phyloP scores from a whole-genome alignment of 169 alveolate species.

The Babesia ovis region DNA sequence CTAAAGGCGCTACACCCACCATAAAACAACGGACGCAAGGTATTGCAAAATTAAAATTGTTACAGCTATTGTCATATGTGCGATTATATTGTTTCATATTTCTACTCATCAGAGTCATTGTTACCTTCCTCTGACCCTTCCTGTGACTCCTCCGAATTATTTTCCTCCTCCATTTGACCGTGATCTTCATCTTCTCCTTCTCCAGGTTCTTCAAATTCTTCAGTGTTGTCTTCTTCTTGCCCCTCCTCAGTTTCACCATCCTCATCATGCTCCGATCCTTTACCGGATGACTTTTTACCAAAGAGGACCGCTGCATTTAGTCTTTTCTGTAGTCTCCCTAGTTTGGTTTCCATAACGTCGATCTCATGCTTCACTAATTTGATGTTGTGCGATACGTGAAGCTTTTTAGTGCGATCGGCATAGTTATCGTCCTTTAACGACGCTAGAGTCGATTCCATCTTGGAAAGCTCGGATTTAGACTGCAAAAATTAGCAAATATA shows the following conservation, averaged over 20 bases:
- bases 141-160: neutral
- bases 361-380: conserved; percentile 58
- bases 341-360: conserved; percentile 43
- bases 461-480: conserved; percentile 9
- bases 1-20: neutral
- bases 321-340: conserved; percentile 43
- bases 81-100: neutral
- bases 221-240: conserved; percentile 10
- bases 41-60: neutral
- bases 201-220: neutral
- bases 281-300: neutral
- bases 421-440: conserved; percentile 1
- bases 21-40: neutral
- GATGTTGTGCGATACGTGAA: conserved; percentile 62
- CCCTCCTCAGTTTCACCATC: conserved; percentile 18
- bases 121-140: neutral
- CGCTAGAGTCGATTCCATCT: conserved; percentile 7
- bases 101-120: neutral
- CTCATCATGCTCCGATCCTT: conserved; percentile 9
- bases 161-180: conserved; percentile 2
- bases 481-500: neutral
- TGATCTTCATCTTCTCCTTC: conserved; percentile 38
- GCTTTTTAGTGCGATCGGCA: conserved; percentile 27
- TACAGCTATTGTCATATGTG: neutral
- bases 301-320: conserved; percentile 56